Evolutionary conservation across 2,329 filamentous ascomycete genomes (phyloP).

Genomic region (Neofusicoccum kwambonambiense): DNA sequence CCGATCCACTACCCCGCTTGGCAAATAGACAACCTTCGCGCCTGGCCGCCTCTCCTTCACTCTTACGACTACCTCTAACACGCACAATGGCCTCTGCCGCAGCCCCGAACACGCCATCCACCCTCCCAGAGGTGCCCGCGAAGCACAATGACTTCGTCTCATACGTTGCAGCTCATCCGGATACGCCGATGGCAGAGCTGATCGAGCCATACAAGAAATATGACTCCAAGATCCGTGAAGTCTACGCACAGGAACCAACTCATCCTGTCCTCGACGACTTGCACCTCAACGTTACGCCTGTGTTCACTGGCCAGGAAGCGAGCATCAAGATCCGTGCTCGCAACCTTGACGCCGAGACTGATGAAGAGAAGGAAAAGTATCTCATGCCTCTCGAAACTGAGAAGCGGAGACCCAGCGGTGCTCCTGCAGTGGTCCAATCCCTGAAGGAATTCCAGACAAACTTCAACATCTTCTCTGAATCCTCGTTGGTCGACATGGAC

Average conservation of each 20-base stretch:
- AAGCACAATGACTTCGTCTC: slow-evolving; percentile 44
- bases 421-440: slow-evolving; percentile 65
- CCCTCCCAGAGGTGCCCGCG: slow-evolving; percentile 38
- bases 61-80: background rate
- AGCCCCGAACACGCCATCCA: background rate
- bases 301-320: slow-evolving; percentile 58
- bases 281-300: slow-evolving; percentile 63
- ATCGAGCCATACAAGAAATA: slow-evolving; percentile 66
- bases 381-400: slow-evolving; percentile 66
- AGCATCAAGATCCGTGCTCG: slow-evolving; percentile 63
- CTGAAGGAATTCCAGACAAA: slow-evolving; percentile 74
- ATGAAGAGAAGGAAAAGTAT: slow-evolving; percentile 62
- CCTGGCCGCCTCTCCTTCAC: background rate
- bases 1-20: background rate
- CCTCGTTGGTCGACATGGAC: slow-evolving; percentile 70
- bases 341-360: slow-evolving; percentile 56
- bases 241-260: slow-evolving; percentile 67
- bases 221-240: slow-evolving; percentile 63
- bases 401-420: slow-evolving; percentile 61
- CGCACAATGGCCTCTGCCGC: background rate
- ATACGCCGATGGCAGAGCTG: slow-evolving; percentile 57
- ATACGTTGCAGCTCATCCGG: slow-evolving; percentile 57
- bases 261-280: slow-evolving; percentile 58
- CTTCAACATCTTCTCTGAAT: slow-evolving; percentile 80
- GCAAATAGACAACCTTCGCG: background rate